These are phyloP conservation scores for Amylostereum chailletii DNA, from an alignment of 1,284 basidiomycete species.

Conservation along the genomic window DNA sequence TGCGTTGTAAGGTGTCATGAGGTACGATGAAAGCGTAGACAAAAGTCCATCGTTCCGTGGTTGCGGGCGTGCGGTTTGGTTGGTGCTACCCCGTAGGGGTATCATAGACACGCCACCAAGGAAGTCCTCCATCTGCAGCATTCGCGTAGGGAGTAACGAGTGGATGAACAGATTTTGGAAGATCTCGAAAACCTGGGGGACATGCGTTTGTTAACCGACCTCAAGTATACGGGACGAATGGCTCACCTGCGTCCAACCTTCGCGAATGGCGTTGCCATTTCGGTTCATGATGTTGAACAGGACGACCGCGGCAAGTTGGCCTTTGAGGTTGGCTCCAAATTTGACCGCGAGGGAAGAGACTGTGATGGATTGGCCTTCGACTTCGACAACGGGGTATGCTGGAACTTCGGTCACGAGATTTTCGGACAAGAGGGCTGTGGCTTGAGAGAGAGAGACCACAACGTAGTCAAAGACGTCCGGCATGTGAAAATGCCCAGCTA, in stretches of 20 bases:
- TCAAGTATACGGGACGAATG: neutral
- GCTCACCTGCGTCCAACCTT: conserved; percentile 86
- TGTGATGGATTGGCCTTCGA: conserved; percentile 85
- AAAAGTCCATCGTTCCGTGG: conserved; percentile 81
- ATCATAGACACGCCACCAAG: conserved; percentile 84
- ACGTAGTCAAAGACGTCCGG: conserved; percentile 97
- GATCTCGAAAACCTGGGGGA: conserved; percentile 86
- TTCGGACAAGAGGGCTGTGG: conserved; percentile 77
- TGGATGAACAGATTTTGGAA: conserved; percentile 95
- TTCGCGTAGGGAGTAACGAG: conserved; percentile 78
- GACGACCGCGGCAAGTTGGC: conserved; percentile 94
- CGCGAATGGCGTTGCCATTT: conserved; percentile 89
- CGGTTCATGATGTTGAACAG: conserved; percentile 97
- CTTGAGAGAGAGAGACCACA: conserved; percentile 85
- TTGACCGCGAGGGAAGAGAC: conserved; percentile 89
- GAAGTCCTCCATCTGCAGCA: conserved; percentile 98
- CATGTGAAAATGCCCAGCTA: conserved; percentile 83
- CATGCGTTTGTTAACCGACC: conserved; percentile 1
- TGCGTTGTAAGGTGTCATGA: conserved; percentile 89
- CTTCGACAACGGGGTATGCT: conserved; percentile 85
- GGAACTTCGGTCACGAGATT: conserved; percentile 64
- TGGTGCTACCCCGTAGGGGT: conserved; percentile 62
- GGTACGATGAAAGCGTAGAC: conserved; percentile 91
- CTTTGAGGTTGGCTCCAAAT: conserved; percentile 94
- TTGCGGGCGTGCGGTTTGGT: conserved; percentile 53